Base-by-base conservation (phyloP, 345 rosid species). In the Ceriops zippeliana region DNA sequence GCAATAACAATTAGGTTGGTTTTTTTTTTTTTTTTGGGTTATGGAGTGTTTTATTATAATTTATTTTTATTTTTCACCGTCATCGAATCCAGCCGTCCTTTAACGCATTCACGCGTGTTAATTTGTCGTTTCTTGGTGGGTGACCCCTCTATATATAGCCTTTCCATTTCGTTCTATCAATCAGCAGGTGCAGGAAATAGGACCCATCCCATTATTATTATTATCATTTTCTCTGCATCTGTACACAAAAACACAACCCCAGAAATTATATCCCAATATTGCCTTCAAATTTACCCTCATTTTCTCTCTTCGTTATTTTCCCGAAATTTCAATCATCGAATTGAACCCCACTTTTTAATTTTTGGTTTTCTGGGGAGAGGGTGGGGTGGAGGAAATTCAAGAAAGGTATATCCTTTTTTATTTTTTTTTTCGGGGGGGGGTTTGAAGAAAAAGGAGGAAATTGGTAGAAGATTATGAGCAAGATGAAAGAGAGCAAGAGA, bases 101-200 rank as follows among this genome's bases (percentile, higher is more conserved):
- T 13, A 82, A 85, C 87, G 88, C 83, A 86, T 78, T 70, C 73
- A 86, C 89, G 93, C 85, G 89, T 79, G 72, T 58, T 42, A 54
- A 66, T 61, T 73, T 56, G 86, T 83, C 81, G 75, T 72, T 63
- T 74, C 61, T 28, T 16, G 74, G 70, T 66, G 74, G 76, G 76
- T 74, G 30, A 57, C n/a, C 81, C 81, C 76, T 83, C 85, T 84
- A 83, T 77, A 80, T 32, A 32, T 32, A 32, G 1, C 17, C 10
- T 69, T 69, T 61, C 17, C 58, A 58, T 73, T 61, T 24, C 59
- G 84, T 57, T 28, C 67, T 26, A 53, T 60, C 66, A 16, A 53
- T 69, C 52, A 75, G 88, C 89, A 85, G 92, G 78, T 84, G 84
- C 86, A 75, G 82, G 54, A 69, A 68, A 68, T 57, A 70, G 37